These are phyloP conservation scores for Nakataea oryzae DNA, from an alignment of 2,329 filamentous ascomycete species.

Conservation along the genomic window DNA sequence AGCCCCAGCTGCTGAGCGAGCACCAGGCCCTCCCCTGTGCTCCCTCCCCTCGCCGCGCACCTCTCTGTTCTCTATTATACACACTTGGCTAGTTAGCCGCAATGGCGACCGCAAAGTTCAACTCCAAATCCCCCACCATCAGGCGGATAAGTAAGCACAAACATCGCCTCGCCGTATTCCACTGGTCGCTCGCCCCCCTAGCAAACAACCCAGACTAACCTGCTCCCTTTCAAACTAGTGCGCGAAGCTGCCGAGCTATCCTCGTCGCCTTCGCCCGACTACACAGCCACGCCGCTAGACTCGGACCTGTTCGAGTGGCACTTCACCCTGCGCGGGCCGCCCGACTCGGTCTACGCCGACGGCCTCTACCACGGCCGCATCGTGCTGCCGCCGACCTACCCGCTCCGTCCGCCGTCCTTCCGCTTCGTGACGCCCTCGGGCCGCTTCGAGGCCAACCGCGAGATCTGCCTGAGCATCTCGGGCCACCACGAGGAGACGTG, in stretches of 20 bases:
- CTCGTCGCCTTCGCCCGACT: constrained; percentile 70
- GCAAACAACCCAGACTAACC: not conserved
- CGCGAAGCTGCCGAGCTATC: constrained; percentile 87
- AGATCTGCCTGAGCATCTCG: constrained; percentile 90
- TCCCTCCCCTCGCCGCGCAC: not conserved
- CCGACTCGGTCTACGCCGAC: constrained; percentile 63
- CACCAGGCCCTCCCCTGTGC: not conserved
- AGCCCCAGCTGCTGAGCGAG: not conserved
- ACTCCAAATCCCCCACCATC: constrained; percentile 73
- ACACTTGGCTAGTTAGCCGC: too few relatives aligned
- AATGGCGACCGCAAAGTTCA: constrained; percentile 42
- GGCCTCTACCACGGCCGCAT: constrained; percentile 97
- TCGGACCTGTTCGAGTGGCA: constrained; percentile 96
- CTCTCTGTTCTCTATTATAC: too few relatives aligned
- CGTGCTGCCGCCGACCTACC: constrained; percentile 79
- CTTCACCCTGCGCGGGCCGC: constrained; percentile 89
- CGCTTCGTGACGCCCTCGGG: constrained; percentile 88
- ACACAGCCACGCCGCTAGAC: constrained; percentile 76
- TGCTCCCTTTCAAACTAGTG: constrained; percentile 38
- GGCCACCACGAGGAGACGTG: constrained; percentile 97
- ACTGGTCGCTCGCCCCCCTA: constrained; percentile 1
- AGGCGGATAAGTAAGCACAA: constrained; percentile 62
- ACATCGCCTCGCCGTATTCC: not conserved
- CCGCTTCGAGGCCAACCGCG: constrained; percentile 89
- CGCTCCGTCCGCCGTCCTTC: constrained; percentile 86